Base-by-base conservation (phyloP, 1,284 basidiomycete species). In the Irpex lacteus region DNA sequence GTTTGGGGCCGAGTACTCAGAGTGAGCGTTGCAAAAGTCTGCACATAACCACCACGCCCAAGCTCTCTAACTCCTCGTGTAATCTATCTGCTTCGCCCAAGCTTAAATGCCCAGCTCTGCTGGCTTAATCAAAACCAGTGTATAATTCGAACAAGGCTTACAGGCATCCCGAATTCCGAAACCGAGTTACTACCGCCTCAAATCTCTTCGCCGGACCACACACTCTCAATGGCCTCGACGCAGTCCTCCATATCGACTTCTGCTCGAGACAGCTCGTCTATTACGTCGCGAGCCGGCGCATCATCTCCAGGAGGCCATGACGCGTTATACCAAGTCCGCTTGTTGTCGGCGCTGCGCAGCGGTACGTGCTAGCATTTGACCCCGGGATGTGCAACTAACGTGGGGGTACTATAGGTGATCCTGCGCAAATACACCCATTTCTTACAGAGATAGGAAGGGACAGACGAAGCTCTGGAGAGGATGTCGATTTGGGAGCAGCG, bases 391-490 rank as follows among this genome's bases (percentile, higher is more conserved):
- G n/a, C 50, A 21, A 18, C 26, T 61, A 47, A 56, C 7, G 49
- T 8, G n/a, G 54, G 18, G 8, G 15, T 21, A 9, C 15, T 5
- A 38, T 73, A 85, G 92, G 92, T 53, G 90, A 95, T 70, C 86
- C 91, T 0, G 82, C 87, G 4, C 80, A 86, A 19, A 91, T 96
- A n/a, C 90, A 93, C 70, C 90, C 92, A 2, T 92, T 95, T 72
- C 81, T 96, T n/a, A 75, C 88, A 5, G 91, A 94, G 72, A 88
- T 95, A 60, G 80, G 82, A 61, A 86, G 87, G 73, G 84, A 90
- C 68, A 82, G 81, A 68, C 79, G 84, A 19, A 81, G 75, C 34
- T 84, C 73, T 0, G 82, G 81, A 13, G 77, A 79, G 15, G 72
- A 73, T 36, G 72, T 75, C 21, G 86, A 92, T 70, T 82, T 86